These are phyloP conservation scores for Chaetomiaceae sp. DNA, from an alignment of 2,329 filamentous ascomycete genomes.

Conservation along the genomic window DNA sequence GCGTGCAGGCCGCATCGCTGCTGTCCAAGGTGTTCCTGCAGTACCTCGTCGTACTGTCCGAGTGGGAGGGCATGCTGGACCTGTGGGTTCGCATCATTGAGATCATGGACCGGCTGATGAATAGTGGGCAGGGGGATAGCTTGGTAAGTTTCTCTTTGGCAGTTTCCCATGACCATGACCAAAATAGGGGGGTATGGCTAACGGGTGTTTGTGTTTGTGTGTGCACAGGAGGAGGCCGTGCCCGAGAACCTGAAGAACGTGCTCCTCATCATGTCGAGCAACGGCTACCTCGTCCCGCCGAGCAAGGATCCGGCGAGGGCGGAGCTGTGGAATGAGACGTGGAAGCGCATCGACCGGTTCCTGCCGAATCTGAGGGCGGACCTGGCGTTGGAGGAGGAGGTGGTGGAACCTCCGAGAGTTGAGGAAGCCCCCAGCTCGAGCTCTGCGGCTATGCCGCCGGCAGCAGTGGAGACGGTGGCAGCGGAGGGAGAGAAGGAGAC, in stretches of 20 bases:
- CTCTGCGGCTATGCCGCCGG: not conserved
- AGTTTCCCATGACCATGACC: not conserved
- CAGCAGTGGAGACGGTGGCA: not conserved
- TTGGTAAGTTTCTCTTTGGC: conserved; percentile 52
- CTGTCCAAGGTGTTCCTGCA: conserved; percentile 95
- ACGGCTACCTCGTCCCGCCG: conserved; percentile 74
- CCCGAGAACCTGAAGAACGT: conserved; percentile 96
- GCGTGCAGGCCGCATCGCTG: conserved; percentile 84
- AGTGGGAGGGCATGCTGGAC: conserved; percentile 84
- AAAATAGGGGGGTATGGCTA: not conserved
- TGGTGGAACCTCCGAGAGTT: conserved; percentile 10
- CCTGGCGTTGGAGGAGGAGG: conserved; percentile 44
- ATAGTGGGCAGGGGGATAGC: conserved; percentile 86
- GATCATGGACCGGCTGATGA: conserved; percentile 94
- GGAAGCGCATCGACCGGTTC: conserved; percentile 62
- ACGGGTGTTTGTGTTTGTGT: conserved; percentile 2
- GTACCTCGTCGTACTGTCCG: conserved; percentile 78
- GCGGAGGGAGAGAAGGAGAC: not conserved
- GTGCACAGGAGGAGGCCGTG: conserved; percentile 77
- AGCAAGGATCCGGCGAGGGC: conserved; percentile 50
- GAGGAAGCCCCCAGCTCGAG: conserved; percentile 11
- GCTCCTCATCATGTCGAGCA: conserved; percentile 88
- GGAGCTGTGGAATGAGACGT: conserved; percentile 57
- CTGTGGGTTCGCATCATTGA: conserved; percentile 90
- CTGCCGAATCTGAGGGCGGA: conserved; percentile 56